Evolutionary conservation across 352 stramenopile genomes (phyloP), one percentile per base, ranked within the genome.

Genomic region (Pythium angustatum): DNA sequence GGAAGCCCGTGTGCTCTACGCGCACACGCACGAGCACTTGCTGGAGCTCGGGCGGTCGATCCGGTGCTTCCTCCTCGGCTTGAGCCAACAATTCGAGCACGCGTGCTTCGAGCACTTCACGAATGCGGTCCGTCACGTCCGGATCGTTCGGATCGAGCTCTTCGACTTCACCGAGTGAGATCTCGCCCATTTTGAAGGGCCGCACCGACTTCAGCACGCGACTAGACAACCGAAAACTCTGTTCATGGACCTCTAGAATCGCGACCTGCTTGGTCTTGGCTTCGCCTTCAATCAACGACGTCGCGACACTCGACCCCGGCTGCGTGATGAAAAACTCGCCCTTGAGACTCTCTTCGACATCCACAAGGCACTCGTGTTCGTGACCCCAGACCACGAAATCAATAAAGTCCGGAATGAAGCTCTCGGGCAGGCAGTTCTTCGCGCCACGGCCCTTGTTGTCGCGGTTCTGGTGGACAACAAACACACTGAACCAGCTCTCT

Each of bases 381-480:
- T 99, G 97, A 21, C 96, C 96, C 95, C 96, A 99, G 48, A 96
- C 71, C 7, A 98, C 96, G 47, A 99, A 87, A 69, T 99, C 96
- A 69, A 99, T 99, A 79, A 98, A 99, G 51, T 98, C 85, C 0
- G 98, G 98, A 40, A 99, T 99, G 80, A 99, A 97, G 57, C 84
- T 93, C 77, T 99, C 97, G 26, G 96, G 94, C 14, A 99, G 81
- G 67, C 96, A 99, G 66, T 99, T 99, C 77, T 99, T 99, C 24
- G 68, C 73, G 28, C 96, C 96, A 21, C 85, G 75, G 34, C 91
- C 81, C 60, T 93, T 90, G 38, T 97, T 81, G 72, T 99, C 95
- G 57, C 97, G 87, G 78, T 99, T 99, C 82, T 99, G 98, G 78
- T 99, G 97, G 27, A 99, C 81, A 6, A 98, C 88, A 73, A 99